Conservation (phyloP, 495 filamentous ascomycete genomes). For the Penicillium psychrofluorescens region DNA sequence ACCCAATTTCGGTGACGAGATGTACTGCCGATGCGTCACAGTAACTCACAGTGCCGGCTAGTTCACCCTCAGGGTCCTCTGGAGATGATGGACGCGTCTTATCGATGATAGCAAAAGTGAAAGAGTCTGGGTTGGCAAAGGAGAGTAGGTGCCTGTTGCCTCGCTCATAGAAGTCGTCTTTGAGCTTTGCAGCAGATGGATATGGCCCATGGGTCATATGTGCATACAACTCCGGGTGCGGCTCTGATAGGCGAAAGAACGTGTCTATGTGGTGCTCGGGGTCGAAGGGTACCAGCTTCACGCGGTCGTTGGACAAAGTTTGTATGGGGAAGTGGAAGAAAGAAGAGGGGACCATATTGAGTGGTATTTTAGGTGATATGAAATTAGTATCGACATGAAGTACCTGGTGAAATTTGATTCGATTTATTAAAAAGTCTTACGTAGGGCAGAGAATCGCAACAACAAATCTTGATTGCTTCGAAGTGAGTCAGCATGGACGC, state of each 20-base stretch:
- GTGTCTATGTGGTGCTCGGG: conserved; percentile 7
- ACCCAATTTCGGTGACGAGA: conserved; percentile 14
- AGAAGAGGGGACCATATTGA: conserved; percentile 3
- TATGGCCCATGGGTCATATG: conserved; percentile 9
- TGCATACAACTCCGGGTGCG: conserved; percentile 10
- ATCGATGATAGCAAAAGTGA: conserved; percentile 18
- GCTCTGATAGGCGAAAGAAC: conserved; percentile 9
- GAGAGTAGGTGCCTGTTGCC: conserved; percentile 6
- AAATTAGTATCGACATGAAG: no score
- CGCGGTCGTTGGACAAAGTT: conserved; percentile 6
- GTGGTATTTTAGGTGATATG: background rate
- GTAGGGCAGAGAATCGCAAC: no score
- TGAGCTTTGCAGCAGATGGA: conserved; percentile 1
- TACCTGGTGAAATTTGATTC: no score
- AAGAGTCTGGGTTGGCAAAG: conserved; percentile 12
- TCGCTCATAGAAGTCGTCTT: conserved; percentile 5
- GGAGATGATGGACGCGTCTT: conserved; percentile 9
- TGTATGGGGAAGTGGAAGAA: conserved; percentile 6
- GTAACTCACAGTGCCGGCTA: conserved; percentile 15
- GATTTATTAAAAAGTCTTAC: no score
- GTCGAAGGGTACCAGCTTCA: conserved; percentile 12
- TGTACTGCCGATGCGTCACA: conserved; percentile 7
- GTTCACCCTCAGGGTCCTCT: conserved; percentile 15
- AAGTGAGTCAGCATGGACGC: no score
- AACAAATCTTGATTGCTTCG: no score